These are phyloP conservation scores for Kuraishia floccosa DNA, from an alignment of 805 yeast genomes.

Conservation along the genomic window DNA sequence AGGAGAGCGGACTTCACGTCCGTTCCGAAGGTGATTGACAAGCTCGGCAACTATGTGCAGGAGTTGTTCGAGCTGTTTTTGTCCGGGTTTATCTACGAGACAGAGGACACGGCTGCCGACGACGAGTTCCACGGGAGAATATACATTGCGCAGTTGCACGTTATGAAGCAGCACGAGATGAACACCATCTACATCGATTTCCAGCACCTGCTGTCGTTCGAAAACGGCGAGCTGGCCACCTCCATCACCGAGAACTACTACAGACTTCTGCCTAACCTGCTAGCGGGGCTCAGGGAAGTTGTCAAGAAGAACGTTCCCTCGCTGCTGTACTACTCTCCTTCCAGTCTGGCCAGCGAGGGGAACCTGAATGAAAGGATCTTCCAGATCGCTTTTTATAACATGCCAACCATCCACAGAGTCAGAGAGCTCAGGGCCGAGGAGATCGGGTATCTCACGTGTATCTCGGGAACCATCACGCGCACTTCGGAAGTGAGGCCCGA, in stretches of 20 bases:
- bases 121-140: slow-evolving; percentile 39
- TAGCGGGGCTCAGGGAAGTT: slow-evolving; percentile 61
- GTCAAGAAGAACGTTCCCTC: slow-evolving; percentile 69
- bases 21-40: slow-evolving; percentile 81
- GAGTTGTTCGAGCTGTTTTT: slow-evolving; percentile 83
- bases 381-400: slow-evolving; percentile 79
- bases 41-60: slow-evolving; percentile 87
- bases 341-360: slow-evolving; percentile 19
- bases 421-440: slow-evolving; percentile 86
- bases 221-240: slow-evolving; percentile 78
- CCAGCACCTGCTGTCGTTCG: slow-evolving; percentile 61
- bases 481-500: slow-evolving; percentile 97
- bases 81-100: slow-evolving; percentile 41
- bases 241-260: slow-evolving; percentile 90
- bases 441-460: slow-evolving; percentile 73
- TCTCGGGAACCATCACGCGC: slow-evolving; percentile 92
- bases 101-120: slow-evolving; percentile 17
- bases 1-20: slow-evolving; percentile 50
- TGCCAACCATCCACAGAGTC: slow-evolving; percentile 74
- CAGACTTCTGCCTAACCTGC: slow-evolving; percentile 79
- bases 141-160: slow-evolving; percentile 70
- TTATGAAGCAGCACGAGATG: slow-evolving; percentile 67
- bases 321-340: slow-evolving; percentile 29
- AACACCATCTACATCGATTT: slow-evolving; percentile 80
- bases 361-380: slow-evolving; percentile 59